Base-by-base conservation (phyloP, 2,329 filamentous ascomycete genomes). In the Rhinocladiella mackenziei region DNA sequence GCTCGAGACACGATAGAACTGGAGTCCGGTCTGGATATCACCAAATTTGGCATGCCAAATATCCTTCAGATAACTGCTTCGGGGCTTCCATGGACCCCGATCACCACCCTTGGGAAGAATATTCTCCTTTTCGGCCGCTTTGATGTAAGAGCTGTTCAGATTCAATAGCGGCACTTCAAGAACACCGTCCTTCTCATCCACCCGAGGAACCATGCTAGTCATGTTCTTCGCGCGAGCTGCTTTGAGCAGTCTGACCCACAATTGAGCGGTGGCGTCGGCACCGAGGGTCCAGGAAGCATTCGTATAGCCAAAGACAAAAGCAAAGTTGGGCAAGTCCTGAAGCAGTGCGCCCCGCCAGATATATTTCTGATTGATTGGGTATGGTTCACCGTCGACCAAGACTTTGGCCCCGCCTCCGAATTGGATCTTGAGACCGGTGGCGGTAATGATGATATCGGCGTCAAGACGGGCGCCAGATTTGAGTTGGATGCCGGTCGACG, bases 401-500 rank as follows among this genome's bases (percentile, higher is more conserved):
- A 71, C 39, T 4, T 54, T 52, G 3, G 61, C 53, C 2, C 64
- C 66, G 29, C 67, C 67, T 2, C 59, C 66, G 4, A 69, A 56
- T 30, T 62, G 62, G 6, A 71, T 53, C 19, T 64, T 63, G n/a
- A 71, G 58, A 4, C 68, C 68, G 1, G 68, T 71, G 3, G 68
- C 68, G 0, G 68, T 70, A 30, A 71, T 52, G 32, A 71, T 65
- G 39, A 71, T 65, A 53, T 71, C 67, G 0, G 66, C 64, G 15
- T 63, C 58, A 3, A 71, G 53, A 9, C 51, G 42, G 7, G 68
- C 60, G 19, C 71, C 73, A 1, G 65, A 69, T 5, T 39, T 34
- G 5, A 80, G 62, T 15, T 66, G 59, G 49, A 81, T 75, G 11
- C 70, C 69, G 14, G 71, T 63, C 7, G 65, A 56, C 0, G 69